Evolutionary conservation across 306 rosid species (phyloP), one percentile per base, ranked within the genome.

Genomic region (Lablab purpureus): DNA sequence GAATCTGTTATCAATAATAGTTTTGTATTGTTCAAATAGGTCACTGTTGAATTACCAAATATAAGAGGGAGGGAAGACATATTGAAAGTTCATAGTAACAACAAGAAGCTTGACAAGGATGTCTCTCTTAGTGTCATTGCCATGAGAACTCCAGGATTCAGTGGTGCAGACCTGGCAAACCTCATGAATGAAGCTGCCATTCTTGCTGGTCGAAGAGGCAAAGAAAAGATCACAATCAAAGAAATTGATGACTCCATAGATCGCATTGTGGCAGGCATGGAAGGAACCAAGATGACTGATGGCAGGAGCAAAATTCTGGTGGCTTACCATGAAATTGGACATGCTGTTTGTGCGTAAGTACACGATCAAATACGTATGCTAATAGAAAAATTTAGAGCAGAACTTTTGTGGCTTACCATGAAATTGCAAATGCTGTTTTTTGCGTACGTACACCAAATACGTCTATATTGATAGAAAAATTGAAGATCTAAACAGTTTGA

Each of bases 271-370:
- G 97, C 95, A 0, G 97, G 97, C 75, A 92, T 89, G 95, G 95
- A 92, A 76, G 92, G 97, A 76, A 92, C 93, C 49, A 87, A 77
- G 76, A 92, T 92, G 97, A 92, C 91, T 0, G 92, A 90, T 85
- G 92, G 92, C 54, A 92, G 90, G 89, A 87, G 62, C 89, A 89
- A 86, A 78, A 89, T 77, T 76, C 88, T 92, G 0, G 95, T 90
- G 56, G 95, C 97, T 66, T 92, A 90, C 71, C 97, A 92, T 65
- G 97, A 90, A 87, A 83, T 92, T 52, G 96, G 96, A 11, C 97
- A 92, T n/a, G 92, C 97, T 13, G 77, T 90, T 76, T 92, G 96
- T 37, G 97, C 95, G 95, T 92, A 85, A 90, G 93, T 90, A 30
- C 67, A 84, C n/a, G n/a, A n/a, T 74, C 66, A 81, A 43, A 14